Evolutionary conservation across 2,329 filamentous ascomycete species (phyloP).

Genomic region (Microcyclospora tardicrescens): DNA sequence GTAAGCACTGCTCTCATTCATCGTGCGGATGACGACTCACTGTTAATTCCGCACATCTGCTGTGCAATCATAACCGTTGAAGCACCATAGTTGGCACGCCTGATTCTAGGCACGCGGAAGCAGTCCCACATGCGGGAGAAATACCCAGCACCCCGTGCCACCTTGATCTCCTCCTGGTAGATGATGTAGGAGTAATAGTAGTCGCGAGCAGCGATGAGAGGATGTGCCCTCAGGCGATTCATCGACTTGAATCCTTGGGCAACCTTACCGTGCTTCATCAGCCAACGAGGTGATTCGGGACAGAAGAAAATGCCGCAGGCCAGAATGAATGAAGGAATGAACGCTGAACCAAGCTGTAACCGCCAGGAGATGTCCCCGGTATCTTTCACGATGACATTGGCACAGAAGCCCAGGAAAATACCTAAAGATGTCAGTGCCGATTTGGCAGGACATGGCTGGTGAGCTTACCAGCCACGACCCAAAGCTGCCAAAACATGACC

Average conservation of each 20-base stretch:
- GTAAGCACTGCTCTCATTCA: neutral
- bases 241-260: slow-evolving; percentile 38
- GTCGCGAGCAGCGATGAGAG: slow-evolving; percentile 43
- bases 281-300: slow-evolving; percentile 36
- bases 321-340: slow-evolving; percentile 31
- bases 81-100: slow-evolving; percentile 28
- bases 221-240: slow-evolving; percentile 33
- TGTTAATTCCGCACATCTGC: slow-evolving; percentile 25
- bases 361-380: slow-evolving; percentile 50
- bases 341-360: slow-evolving; percentile 53
- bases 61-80: slow-evolving; percentile 25
- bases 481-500: slow-evolving; percentile 74
- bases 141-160: slow-evolving; percentile 27
- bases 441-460: neutral
- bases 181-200: slow-evolving; percentile 38
- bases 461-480: slow-evolving; percentile 26
- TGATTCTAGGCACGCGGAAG: slow-evolving; percentile 35
- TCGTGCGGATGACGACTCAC: slow-evolving; percentile 5
- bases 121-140: slow-evolving; percentile 35
- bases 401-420: slow-evolving; percentile 53
- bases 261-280: slow-evolving; percentile 36
- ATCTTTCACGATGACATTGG: slow-evolving; percentile 51
- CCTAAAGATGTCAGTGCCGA: slow-evolving; percentile 21
- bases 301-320: slow-evolving; percentile 22
- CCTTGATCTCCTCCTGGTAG: slow-evolving; percentile 22